Base-by-base conservation (phyloP, 208 protist genomes). In the Leishmania arabica region DNA sequence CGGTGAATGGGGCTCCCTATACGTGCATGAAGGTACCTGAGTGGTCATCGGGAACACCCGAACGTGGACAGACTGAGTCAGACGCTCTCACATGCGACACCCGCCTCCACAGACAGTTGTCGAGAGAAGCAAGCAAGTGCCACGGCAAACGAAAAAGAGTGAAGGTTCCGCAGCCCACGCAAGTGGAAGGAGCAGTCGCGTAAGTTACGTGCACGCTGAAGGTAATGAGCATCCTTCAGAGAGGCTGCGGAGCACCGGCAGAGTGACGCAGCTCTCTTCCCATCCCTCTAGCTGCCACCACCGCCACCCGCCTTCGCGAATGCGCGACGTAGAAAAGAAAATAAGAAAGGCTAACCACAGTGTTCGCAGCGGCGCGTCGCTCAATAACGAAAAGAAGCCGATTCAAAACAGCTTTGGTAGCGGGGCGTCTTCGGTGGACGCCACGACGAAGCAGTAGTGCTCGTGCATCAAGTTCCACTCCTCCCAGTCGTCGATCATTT, bases 401-500 rank as follows among this genome's bases (percentile, higher is more conserved):
- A 17, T 49, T 84, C 75, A 86, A 71, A 91, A 91, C 19, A 94
- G 82, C 58, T 87, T 82, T 1, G 91, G 90, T 31, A 95, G 47
- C 37, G 87, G 75, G 0, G 80, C 79, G 11, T 88, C 76, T 19
- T 80, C 84, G 42, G 88, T 94, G 40, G 84, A 84, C n/a, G 93
- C 95, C 56, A 95, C 84, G 11, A 98, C 82, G 78, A 98, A 97
- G 76, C 93, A 93, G 85, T 98, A 98, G 80, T 98, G 95, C n/a
- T 98, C 95, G 78, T 97, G 95, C 83, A 98, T 92, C 74, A 98
- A 80, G 62, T 94, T 95, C 93, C 95, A 98, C 84, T 98, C 95
- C 81, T 98, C 95, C 93, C 93, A 98, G 84, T 98, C 95, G 77
- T 98, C 95, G 13, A 98, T 93, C 84, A 97, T 97, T 85, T 98